phyloP scores from a whole-genome alignment of 441 rosid genomes.

The Populus hybrid region DNA sequence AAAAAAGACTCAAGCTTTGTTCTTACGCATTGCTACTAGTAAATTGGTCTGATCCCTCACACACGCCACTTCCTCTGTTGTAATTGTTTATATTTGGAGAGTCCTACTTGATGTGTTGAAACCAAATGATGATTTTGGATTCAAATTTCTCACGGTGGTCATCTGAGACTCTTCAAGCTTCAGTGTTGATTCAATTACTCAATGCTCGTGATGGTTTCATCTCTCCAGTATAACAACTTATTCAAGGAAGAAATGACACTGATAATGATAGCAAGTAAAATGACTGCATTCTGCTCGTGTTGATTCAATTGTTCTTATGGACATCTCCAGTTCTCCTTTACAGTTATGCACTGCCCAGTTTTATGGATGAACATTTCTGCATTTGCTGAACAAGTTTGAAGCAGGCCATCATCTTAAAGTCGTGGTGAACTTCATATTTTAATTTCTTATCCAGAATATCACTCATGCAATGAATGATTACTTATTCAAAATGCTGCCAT shows the following conservation, averaged over 20 bases:
- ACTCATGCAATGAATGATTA: background rate
- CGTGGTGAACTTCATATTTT: background rate
- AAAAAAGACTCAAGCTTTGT: background rate
- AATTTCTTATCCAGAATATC: background rate
- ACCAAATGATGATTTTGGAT: slow-evolving; percentile 43
- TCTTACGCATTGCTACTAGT: background rate
- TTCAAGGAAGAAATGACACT: background rate
- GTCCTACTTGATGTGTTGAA: background rate
- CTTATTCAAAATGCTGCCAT: background rate
- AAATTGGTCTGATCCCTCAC: background rate
- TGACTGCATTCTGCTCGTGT: background rate
- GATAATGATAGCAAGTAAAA: background rate
- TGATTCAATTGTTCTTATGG: background rate
- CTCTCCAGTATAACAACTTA: background rate
- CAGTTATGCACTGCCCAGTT: background rate
- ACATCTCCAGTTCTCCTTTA: background rate
- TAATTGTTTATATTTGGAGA: background rate
- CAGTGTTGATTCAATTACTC: slow-evolving; percentile 32
- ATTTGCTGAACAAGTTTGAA: background rate
- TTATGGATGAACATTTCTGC: background rate
- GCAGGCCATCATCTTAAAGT: background rate
- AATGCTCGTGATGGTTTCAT: slow-evolving; percentile 38
- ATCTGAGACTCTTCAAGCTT: slow-evolving; percentile 38
- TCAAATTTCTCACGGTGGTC: slow-evolving; percentile 41
- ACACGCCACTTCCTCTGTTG: background rate